Evolutionary conservation across 345 rosid species (phyloP).

Genomic region (Eucalyptus melliodora): DNA sequence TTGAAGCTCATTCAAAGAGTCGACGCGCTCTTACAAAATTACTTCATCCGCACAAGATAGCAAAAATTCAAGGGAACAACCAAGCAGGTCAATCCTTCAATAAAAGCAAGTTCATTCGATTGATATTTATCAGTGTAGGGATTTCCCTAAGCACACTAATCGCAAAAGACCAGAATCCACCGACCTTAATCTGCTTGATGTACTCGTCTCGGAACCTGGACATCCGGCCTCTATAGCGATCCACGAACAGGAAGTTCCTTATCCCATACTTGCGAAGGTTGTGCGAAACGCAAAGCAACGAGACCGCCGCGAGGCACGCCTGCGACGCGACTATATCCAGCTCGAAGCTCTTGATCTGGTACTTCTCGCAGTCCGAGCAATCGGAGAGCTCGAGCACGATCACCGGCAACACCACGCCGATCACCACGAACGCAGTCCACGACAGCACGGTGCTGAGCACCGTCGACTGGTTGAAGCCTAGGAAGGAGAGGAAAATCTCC

Average conservation of each 20-base stretch:
- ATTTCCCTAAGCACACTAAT: background rate
- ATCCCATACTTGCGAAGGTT: conserved; percentile 73
- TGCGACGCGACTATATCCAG: conserved; percentile 67
- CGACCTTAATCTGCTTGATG: conserved; percentile 55
- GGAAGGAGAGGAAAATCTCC: conserved; percentile 35
- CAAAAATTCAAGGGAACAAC: background rate
- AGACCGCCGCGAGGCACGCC: conserved; percentile 67
- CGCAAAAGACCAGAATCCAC: background rate
- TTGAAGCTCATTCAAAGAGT: background rate
- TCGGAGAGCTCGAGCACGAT: conserved; percentile 45
- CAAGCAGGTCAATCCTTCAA: background rate
- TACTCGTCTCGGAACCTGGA: conserved; percentile 34
- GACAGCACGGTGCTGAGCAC: conserved; percentile 28
- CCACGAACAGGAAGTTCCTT: conserved; percentile 66
- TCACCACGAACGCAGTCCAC: conserved; percentile 42
- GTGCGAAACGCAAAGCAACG: conserved; percentile 64
- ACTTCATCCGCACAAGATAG: background rate
- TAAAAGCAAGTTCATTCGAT: background rate
- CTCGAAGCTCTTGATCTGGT: conserved; percentile 63
- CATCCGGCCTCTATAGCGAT: conserved; percentile 47
- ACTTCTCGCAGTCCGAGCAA: conserved; percentile 37
- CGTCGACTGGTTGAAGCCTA: conserved; percentile 69
- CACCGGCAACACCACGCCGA: conserved; percentile 59
- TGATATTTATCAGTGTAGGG: background rate
- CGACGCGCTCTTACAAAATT: background rate